Base-by-base conservation (phyloP, 768 basidiomycete species). In the Suillus brevipes region DNA sequence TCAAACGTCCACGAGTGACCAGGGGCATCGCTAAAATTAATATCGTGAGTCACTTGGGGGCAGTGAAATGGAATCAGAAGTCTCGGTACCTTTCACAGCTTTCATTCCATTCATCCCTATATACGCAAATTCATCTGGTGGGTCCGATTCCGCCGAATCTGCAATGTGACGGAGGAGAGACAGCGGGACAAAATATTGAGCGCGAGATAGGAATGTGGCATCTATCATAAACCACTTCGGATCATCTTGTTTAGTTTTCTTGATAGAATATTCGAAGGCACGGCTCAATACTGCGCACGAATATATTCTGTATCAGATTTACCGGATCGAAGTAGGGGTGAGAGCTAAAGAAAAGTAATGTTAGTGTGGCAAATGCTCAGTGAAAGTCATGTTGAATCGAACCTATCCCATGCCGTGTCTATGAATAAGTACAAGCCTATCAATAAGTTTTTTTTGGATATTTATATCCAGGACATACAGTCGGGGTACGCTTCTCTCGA, bases 141-240 rank as follows among this genome's bases (percentile, higher is more conserved):
- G 78, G 2, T 76, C 69, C 4, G 76, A 63, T 47, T 70, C 64
- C 6, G 79, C 65, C 4, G 72, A 66, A 16, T 81, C 80, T 0
- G 88, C 85, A 45, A 96, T 84, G 59, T 82, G 78, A 31, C 88
- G 87, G 50, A 98, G 81, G 0, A 97, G 81, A 7, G 89, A 80
- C 13, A 97, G 82, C 3, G 95, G 89, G 13, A 97, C 84, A 61
- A 94, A 94, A 78, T 95, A 81, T 37, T 75, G 68, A 6, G 90
- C 83, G 28, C 91, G 86, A 7, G 84, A 79, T 18, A 76, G 69
- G 74, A 96, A 95, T 38, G 83, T 84, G 60, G 89, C 78, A 69
- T 94, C 89, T 42, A 95, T 91, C 95, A 98, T 98, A 80, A 83
- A 95, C 95, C 95, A 98, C 73, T 84, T 92, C 2, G 95, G 95